A percentile compares a stretch with the other conserved stretches of the same genome.
phyloP scores from a whole-genome alignment of 331 rosid species.

The Phaseolus coccineus region DNA sequence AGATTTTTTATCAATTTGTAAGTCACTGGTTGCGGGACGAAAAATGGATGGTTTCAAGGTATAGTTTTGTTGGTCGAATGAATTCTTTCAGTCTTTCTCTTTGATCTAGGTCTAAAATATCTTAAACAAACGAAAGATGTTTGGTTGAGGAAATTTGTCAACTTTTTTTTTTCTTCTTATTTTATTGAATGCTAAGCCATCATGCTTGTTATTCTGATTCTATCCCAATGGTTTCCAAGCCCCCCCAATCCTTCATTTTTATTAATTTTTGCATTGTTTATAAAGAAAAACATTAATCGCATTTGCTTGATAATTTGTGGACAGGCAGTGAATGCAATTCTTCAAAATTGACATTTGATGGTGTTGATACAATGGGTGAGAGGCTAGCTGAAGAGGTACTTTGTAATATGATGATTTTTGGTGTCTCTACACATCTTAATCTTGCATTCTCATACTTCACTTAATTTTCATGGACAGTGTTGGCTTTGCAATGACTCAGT shows the following conservation, averaged over 20 bases:
- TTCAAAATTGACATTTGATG: slow-evolving; percentile 88
- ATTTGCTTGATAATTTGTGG: slow-evolving; percentile 51
- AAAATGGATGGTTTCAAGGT: slow-evolving; percentile 30
- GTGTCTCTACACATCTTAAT: slow-evolving; percentile 6
- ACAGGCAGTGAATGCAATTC: slow-evolving; percentile 95
- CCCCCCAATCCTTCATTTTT: slow-evolving; percentile 7
- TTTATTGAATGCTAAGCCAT: background rate
- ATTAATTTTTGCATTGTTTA: slow-evolving; percentile 28
- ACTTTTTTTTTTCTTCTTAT: background rate
- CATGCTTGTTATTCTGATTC: slow-evolving; percentile 27
- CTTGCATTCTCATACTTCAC: slow-evolving; percentile 21
- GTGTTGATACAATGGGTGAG: slow-evolving; percentile 94
- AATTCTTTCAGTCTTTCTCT: slow-evolving; percentile 6
- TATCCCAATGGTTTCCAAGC: slow-evolving; percentile 25
- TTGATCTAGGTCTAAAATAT: slow-evolving; percentile 6
- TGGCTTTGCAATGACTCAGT: slow-evolving; percentile 30
- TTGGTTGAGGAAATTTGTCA: background rate
- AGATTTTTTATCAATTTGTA: slow-evolving; percentile 25
- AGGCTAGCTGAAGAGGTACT: slow-evolving; percentile 94
- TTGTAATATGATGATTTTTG: slow-evolving; percentile 37
- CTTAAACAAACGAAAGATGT: background rate
- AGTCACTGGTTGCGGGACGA: slow-evolving; percentile 28
- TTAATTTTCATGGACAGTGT: background rate
- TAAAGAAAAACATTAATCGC: slow-evolving; percentile 22
- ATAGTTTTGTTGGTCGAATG: slow-evolving; percentile 19